These are phyloP conservation scores for Plectosphaerella sp. DNA, from an alignment of 2,329 filamentous ascomycete species.

Conservation along the genomic window DNA sequence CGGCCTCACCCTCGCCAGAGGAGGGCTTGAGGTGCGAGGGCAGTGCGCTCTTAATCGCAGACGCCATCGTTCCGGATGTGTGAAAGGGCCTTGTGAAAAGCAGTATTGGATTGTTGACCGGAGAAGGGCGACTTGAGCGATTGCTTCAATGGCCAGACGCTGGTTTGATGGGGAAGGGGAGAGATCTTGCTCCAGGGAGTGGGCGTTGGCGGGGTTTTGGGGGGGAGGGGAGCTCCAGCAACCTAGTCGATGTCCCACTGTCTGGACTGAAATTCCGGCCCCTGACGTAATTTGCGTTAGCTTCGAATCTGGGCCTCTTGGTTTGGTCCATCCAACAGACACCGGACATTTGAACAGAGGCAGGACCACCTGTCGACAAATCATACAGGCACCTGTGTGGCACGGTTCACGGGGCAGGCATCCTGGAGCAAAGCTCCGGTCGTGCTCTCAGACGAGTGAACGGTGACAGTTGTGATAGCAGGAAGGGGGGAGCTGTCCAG, in stretches of 20 bases:
- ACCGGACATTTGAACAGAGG: neutral
- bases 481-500: too few species aligned
- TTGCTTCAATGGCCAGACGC: neutral
- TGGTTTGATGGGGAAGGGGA: too few species aligned
- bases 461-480: too few species aligned
- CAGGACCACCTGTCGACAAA: neutral
- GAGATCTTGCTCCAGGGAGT: slow-evolving; percentile 1
- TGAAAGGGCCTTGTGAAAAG: slow-evolving; percentile 1
- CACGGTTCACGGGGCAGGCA: too few species aligned
- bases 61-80: slow-evolving; percentile 54
- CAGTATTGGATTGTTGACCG: too few species aligned
- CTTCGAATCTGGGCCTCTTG: neutral
- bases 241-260: too few species aligned
- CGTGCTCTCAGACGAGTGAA: too few species aligned
- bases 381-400: too few species aligned
- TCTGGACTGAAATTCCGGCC: slow-evolving; percentile 4
- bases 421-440: too few species aligned
- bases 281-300: slow-evolving; percentile 13
- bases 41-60: slow-evolving; percentile 68
- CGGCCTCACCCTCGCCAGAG: slow-evolving; percentile 38
- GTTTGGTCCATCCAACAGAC: neutral
- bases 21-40: slow-evolving; percentile 73
- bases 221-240: neutral
- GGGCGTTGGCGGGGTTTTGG: slow-evolving; percentile 4
- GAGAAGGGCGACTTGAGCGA: neutral